These are phyloP conservation scores for Diddensiella santjacobensis DNA, from an alignment of 805 yeast genomes.

Conservation along the genomic window DNA sequence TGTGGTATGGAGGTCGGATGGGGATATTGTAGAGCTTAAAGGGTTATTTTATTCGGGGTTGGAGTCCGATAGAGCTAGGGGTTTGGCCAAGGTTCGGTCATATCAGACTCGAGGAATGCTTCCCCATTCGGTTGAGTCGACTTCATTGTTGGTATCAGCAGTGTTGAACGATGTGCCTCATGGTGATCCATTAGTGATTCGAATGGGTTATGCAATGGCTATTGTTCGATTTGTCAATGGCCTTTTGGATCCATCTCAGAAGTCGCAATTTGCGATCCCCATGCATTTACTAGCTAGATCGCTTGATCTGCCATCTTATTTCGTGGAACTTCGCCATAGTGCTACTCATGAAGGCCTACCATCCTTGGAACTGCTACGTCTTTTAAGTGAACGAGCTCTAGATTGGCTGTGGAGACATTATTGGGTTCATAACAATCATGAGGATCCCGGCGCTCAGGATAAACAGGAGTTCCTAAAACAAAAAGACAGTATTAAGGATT, in stretches of 20 bases:
- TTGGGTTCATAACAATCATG: constrained; percentile 47
- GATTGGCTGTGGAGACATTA: constrained; percentile 70
- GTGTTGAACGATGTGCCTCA: constrained; percentile 40
- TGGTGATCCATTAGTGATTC: constrained; percentile 38
- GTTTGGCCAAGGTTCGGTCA: constrained; percentile 50
- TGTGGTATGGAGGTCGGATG: constrained; percentile 37
- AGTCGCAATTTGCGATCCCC: constrained; percentile 72
- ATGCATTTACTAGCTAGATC: constrained; percentile 67
- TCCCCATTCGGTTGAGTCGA: constrained; percentile 71
- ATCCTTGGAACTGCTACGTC: constrained; percentile 59
- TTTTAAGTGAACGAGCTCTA: constrained; percentile 57
- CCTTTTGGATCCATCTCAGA: constrained; percentile 79
- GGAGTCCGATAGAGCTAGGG: constrained; percentile 40
- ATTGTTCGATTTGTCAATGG: constrained; percentile 88
- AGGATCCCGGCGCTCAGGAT: constrained; percentile 6
- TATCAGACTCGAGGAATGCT: constrained; percentile 57
- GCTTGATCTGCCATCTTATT: constrained; percentile 66
- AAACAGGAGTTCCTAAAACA: constrained; percentile 5
- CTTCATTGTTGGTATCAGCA: constrained; percentile 55
- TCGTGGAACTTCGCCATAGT: constrained; percentile 86
- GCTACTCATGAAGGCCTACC: constrained; percentile 91
- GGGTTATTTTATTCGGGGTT: constrained; percentile 48
- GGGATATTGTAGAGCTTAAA: constrained; percentile 46
- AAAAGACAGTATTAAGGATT: constrained; percentile 30
- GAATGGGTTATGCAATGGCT: constrained; percentile 65